phyloP scores from a whole-genome alignment of 208 protist species.

The Leishmania lainsoni region DNA sequence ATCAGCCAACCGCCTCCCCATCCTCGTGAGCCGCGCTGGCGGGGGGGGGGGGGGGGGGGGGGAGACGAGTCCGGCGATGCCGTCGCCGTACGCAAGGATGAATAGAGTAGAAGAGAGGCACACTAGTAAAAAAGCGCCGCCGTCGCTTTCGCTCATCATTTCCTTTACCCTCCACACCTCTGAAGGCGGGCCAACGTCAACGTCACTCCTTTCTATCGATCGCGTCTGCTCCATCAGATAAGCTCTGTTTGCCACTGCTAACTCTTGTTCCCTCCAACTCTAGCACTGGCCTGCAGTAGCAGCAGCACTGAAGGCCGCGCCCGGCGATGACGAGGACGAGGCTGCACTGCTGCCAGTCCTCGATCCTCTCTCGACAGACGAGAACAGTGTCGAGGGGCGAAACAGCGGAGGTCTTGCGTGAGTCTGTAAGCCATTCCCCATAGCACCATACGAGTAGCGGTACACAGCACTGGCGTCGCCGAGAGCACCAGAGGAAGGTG shows the following conservation, averaged over 20 bases:
- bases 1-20: background rate
- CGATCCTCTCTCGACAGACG: conserved; percentile 29
- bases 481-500: conserved; percentile 3
- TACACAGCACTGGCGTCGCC: background rate
- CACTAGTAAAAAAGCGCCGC: background rate
- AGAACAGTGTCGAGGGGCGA: conserved; percentile 45
- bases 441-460: background rate
- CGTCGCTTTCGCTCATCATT: background rate
- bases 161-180: background rate
- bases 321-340: conserved; percentile 11
- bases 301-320: background rate
- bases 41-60: background rate
- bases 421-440: background rate
- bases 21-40: background rate
- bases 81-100: background rate
- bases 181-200: background rate
- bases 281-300: background rate
- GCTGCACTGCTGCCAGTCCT: conserved; percentile 11
- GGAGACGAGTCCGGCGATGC: background rate
- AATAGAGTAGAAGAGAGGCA: background rate
- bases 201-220: background rate
- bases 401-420: conserved; percentile 15
- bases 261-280: background rate
- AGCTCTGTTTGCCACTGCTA: no score
- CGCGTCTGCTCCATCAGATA: no score